Conservation (phyloP, 2,329 filamentous ascomycete genomes). For the Coniochaeta prunicola region DNA sequence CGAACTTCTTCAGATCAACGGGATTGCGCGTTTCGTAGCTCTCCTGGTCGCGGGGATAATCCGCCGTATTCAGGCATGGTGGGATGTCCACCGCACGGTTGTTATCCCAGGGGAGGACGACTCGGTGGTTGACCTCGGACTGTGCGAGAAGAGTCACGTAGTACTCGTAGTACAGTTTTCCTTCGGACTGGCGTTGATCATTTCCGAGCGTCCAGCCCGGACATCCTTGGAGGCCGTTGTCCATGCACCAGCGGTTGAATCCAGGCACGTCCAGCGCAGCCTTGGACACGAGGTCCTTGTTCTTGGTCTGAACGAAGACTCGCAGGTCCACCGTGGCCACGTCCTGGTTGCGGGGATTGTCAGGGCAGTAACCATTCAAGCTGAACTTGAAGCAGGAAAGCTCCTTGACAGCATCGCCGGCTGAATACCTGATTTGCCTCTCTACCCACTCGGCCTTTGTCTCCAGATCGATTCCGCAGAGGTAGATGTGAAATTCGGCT, state of each 20-base stretch:
- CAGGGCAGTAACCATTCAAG: slow-evolving; percentile 15
- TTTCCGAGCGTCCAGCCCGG: slow-evolving; percentile 10
- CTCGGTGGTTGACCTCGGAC: background rate
- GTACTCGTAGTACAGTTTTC: background rate
- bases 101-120: background rate
- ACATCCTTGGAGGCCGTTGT: slow-evolving; percentile 14
- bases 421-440: no score
- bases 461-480: no score
- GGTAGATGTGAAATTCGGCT: no score
- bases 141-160: background rate
- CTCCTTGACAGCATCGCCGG: no score
- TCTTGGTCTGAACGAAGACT: slow-evolving; percentile 29
- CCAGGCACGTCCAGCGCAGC: background rate
- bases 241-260: slow-evolving; percentile 15
- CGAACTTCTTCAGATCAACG: slow-evolving; percentile 5
- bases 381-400: no score
- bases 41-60: background rate
- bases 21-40: slow-evolving; percentile 6
- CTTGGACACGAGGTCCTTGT: slow-evolving; percentile 15
- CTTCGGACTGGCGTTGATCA: background rate
- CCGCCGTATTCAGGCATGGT: background rate
- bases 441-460: no score
- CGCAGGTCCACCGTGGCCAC: slow-evolving; percentile 27
- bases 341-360: slow-evolving; percentile 22
- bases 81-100: background rate